These are phyloP conservation scores for Lagenaria siceraria DNA, from an alignment of 306 rosid species.

Conservation along the genomic window DNA sequence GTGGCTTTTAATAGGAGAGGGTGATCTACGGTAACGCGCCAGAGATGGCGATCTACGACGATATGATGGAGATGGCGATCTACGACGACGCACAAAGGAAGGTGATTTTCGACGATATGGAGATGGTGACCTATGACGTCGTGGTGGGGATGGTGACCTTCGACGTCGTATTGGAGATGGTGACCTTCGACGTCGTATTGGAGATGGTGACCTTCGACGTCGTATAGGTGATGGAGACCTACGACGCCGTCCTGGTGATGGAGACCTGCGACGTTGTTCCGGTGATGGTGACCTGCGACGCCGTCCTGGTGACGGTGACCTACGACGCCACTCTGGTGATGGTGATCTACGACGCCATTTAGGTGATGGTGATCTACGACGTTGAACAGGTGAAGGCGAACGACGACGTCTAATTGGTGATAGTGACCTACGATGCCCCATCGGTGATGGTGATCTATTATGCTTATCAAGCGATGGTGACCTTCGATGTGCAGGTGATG, in stretches of 20 bases:
- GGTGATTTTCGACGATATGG: neutral
- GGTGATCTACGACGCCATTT: constrained; percentile 6
- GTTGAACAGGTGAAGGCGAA: constrained; percentile 4
- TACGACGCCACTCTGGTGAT: constrained; percentile 20
- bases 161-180: constrained; percentile 8
- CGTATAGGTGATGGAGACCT: constrained; percentile 18
- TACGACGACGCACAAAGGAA: neutral
- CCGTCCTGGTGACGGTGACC: constrained; percentile 36
- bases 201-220: neutral
- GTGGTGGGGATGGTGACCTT: neutral
- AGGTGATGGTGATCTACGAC: constrained; percentile 26
- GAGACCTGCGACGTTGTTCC: constrained; percentile 21
- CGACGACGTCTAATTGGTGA: constrained; percentile 25
- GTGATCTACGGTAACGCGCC: neutral
- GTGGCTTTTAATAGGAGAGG: neutral
- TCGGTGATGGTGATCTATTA: constrained; percentile 44
- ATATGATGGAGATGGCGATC: constrained; percentile 8
- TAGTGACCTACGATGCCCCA: constrained; percentile 18
- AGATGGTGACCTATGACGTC: neutral
- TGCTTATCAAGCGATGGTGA: constrained; percentile 29
- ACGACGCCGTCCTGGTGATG: constrained; percentile 21
- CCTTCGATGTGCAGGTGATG: constrained; percentile 13
- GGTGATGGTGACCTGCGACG: constrained; percentile 29
- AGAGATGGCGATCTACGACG: neutral
- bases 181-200: neutral